Evolutionary conservation across 495 filamentous ascomycete species (phyloP).

Genomic region (Astrocystis sublimbata): DNA sequence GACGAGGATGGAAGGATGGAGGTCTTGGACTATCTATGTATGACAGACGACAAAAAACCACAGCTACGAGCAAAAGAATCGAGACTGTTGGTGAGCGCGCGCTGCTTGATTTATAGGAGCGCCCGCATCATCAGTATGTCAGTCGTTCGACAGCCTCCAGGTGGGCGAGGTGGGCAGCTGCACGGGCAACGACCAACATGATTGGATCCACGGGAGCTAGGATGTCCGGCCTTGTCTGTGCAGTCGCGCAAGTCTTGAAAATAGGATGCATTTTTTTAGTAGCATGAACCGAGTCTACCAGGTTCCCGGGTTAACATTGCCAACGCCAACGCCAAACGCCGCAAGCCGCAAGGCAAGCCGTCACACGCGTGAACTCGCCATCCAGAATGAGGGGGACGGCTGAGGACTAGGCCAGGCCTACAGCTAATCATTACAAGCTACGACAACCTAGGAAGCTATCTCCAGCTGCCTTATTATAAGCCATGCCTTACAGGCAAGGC

Average conservation of each 20-base stretch:
- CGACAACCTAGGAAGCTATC: too few species aligned
- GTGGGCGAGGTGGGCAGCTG: neutral
- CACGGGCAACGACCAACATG: too few species aligned
- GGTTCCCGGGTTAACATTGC: neutral
- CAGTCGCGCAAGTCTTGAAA: slow-evolving; percentile 7
- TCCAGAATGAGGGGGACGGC: too few species aligned
- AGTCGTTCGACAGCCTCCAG: slow-evolving; percentile 1
- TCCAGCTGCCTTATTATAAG: too few species aligned
- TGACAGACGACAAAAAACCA: neutral
- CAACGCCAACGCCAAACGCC: too few species aligned
- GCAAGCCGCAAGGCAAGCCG: slow-evolving; percentile 5
- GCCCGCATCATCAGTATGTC: neutral
- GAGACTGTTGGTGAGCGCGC: neutral
- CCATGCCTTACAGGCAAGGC: slow-evolving; percentile 10
- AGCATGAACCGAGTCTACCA: too few species aligned
- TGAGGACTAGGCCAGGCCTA: too few species aligned
- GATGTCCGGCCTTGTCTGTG: neutral
- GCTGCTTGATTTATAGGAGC: neutral
- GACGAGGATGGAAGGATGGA: neutral
- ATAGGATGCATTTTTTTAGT: too few species aligned
- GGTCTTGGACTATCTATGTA: neutral
- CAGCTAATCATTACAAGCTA: too few species aligned
- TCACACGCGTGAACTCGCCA: neutral
- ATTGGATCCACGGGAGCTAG: neutral
- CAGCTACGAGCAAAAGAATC: neutral